Conservation (phyloP, 257 asterid species). For the Scutellaria minor region DNA sequence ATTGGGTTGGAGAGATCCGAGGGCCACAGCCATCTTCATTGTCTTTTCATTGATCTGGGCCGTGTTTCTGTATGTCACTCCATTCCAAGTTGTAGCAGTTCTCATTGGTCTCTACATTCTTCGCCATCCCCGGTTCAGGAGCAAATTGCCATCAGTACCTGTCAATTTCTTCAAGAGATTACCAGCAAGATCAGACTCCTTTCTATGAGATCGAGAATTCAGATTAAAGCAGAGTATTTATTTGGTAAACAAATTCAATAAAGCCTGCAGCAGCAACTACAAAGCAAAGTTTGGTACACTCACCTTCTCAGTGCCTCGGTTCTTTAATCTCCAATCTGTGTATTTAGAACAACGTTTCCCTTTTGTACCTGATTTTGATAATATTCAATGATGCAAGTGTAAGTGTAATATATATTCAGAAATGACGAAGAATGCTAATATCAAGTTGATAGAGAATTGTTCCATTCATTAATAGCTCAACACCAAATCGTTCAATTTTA, state of each 20-base stretch:
- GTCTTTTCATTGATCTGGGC: constrained; percentile 68
- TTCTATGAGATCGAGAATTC: constrained; percentile 53
- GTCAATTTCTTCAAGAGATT: constrained; percentile 90
- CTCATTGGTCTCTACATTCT: constrained; percentile 64
- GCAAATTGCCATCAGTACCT: constrained; percentile 77
- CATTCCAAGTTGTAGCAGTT: constrained; percentile 75
- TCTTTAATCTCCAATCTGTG: constrained; percentile 28
- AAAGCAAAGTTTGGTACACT: constrained; percentile 21
- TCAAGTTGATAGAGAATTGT: background rate
- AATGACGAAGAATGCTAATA: constrained; percentile 13
- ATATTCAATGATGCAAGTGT: constrained; percentile 37
- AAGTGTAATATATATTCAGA: background rate
- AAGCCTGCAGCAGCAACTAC: constrained; percentile 32
- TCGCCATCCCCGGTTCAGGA: constrained; percentile 82
- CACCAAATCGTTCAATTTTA: too few relatives aligned
- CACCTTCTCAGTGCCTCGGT: constrained; percentile 21
- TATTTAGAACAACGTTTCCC: constrained; percentile 31
- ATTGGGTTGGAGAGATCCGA: constrained; percentile 86
- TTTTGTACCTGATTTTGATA: constrained; percentile 20
- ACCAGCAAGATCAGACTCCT: constrained; percentile 78
- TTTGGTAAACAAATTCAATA: constrained; percentile 44
- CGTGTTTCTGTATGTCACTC: constrained; percentile 78
- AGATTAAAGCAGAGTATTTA: constrained; percentile 39
- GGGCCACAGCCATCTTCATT: constrained; percentile 79
- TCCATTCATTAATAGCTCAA: constrained; percentile 13